phyloP scores from a whole-genome alignment of 805 yeast species.

The Priceomyces castillae region DNA sequence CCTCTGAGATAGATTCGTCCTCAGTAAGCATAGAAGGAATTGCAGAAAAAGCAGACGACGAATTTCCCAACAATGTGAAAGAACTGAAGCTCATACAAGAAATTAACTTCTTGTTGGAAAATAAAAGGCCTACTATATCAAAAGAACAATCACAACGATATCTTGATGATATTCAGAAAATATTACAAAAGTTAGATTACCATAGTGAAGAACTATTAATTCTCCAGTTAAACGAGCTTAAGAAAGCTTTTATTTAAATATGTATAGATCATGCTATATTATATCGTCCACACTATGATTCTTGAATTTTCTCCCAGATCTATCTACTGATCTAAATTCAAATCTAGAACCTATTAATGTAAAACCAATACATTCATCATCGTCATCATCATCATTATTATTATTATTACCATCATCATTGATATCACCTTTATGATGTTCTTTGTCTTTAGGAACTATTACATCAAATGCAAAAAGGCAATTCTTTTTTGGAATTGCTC shows the following conservation, averaged over 20 bases:
- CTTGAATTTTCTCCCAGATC: conserved; percentile 84
- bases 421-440: background rate
- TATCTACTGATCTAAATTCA: conserved; percentile 69
- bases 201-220: conserved; percentile 21
- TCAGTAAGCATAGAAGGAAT: conserved; percentile 17
- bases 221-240: conserved; percentile 21
- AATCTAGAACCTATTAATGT: conserved; percentile 78
- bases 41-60: conserved; percentile 3
- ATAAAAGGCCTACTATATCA: background rate
- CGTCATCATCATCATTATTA: conserved; percentile 22
- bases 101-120: conserved; percentile 11
- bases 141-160: background rate
- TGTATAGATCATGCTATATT: conserved; percentile 13
- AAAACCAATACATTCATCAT: conserved; percentile 47
- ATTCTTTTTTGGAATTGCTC: conserved; percentile 65
- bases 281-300: conserved; percentile 67
- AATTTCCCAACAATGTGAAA: conserved; percentile 12
- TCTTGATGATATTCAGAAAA: conserved; percentile 10
- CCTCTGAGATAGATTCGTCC: conserved; percentile 12
- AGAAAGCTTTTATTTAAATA: conserved; percentile 10
- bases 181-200: conserved; percentile 12
- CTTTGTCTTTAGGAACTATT: conserved; percentile 13
- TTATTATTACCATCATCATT: conserved; percentile 20
- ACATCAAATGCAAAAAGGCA: conserved; percentile 56
- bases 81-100: conserved; percentile 10